phyloP scores from a whole-genome alignment of 2,329 filamentous ascomycete genomes.

The Cryphonectria japonica region DNA sequence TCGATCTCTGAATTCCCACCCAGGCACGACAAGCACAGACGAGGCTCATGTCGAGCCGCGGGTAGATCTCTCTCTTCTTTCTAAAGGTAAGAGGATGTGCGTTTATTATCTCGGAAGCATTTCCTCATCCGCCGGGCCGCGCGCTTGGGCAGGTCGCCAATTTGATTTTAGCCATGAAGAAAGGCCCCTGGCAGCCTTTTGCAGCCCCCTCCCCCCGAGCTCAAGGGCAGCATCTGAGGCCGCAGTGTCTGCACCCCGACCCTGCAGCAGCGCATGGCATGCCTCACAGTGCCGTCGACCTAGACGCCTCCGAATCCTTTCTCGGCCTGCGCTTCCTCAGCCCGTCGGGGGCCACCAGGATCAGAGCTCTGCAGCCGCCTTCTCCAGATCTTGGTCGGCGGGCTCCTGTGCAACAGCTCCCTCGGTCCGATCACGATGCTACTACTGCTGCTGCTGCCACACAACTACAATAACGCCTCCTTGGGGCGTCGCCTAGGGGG shows the following conservation, averaged over 20 bases:
- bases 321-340: constrained; percentile 19
- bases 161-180: constrained; percentile 1
- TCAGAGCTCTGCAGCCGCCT: constrained; percentile 10
- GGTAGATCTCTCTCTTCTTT: not conserved
- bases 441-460: constrained; percentile 1
- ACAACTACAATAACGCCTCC: not conserved
- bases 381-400: constrained; percentile 18
- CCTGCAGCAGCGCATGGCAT: constrained; percentile 32
- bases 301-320: constrained; percentile 32
- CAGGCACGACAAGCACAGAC: constrained; percentile 1
- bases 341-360: constrained; percentile 11
- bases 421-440: constrained; percentile 26
- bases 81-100: constrained; percentile 16
- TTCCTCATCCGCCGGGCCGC: constrained; percentile 13
- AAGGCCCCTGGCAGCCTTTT: constrained; percentile 12
- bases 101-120: constrained; percentile 10
- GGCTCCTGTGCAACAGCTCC: constrained; percentile 22
- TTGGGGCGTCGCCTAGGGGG: not conserved
- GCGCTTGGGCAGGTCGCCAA: constrained; percentile 15
- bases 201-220: constrained; percentile 10
- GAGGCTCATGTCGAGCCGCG: constrained; percentile 2
- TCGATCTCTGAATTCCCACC: constrained; percentile 10
- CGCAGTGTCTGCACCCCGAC: constrained; percentile 26
- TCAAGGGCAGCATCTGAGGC: constrained; percentile 22
- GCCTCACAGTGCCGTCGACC: constrained; percentile 29